Conservation (phyloP, 2,329 filamentous ascomycete genomes). For the Corynespora cassiicola region DNA sequence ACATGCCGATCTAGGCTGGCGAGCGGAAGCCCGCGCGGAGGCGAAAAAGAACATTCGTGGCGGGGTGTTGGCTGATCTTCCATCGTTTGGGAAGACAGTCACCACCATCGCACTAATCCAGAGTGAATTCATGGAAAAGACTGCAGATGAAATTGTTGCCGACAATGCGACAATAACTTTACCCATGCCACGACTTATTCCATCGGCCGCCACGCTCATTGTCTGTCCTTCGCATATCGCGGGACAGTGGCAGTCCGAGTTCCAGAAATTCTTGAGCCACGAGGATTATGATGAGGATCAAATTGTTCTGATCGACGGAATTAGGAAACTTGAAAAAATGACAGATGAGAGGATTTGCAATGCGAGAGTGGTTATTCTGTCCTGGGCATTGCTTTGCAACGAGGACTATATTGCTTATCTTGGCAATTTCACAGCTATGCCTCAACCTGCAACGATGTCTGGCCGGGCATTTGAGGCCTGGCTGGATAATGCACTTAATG, state of each 20-base stretch:
- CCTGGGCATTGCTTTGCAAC: slow-evolving; percentile 57
- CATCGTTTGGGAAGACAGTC: slow-evolving; percentile 72
- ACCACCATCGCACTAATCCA: slow-evolving; percentile 64
- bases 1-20: slow-evolving; percentile 60
- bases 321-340: slow-evolving; percentile 47
- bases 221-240: slow-evolving; percentile 63
- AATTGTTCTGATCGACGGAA: slow-evolving; percentile 53
- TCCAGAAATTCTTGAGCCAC: slow-evolving; percentile 56
- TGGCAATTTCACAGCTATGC: slow-evolving; percentile 58
- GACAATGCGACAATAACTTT: neutral
- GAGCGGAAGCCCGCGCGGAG: slow-evolving; percentile 61
- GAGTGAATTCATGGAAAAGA: slow-evolving; percentile 42
- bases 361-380: slow-evolving; percentile 63
- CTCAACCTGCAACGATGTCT: slow-evolving; percentile 40
- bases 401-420: slow-evolving; percentile 58
- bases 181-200: slow-evolving; percentile 44
- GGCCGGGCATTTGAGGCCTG: slow-evolving; percentile 61
- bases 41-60: slow-evolving; percentile 56
- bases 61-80: slow-evolving; percentile 68
- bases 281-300: slow-evolving; percentile 40
- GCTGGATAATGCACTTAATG: slow-evolving; percentile 54
- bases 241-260: slow-evolving; percentile 65
- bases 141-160: slow-evolving; percentile 11
- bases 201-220: slow-evolving; percentile 65
- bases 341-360: slow-evolving; percentile 54